Conservation (phyloP, 2,329 filamentous ascomycete genomes). For the Cytospora piceicola region DNA sequence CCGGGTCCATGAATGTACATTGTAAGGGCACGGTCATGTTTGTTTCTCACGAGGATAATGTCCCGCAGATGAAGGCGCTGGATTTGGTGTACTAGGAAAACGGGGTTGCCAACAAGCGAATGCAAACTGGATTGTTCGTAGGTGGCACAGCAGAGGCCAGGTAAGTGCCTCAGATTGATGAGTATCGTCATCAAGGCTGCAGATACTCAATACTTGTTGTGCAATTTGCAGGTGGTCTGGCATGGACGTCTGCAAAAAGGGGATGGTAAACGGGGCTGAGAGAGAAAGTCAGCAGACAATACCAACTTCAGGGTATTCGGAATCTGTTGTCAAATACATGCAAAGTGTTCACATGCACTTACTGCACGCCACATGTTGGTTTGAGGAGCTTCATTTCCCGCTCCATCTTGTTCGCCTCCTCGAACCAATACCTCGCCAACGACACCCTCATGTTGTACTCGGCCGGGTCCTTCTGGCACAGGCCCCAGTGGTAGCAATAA, state of each 20-base stretch:
- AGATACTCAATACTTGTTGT: background rate
- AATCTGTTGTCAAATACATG: background rate
- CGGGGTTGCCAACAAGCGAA: slow-evolving; percentile 30
- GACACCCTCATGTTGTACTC: background rate
- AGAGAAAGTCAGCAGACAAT: background rate
- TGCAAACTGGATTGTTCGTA: slow-evolving; percentile 4
- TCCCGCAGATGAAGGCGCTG: slow-evolving; percentile 50
- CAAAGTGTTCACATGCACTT: background rate
- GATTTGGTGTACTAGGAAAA: slow-evolving; percentile 53
- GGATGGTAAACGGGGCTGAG: background rate
- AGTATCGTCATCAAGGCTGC: background rate
- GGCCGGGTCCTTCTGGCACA: background rate
- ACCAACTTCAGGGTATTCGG: no score
- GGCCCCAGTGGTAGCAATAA: background rate
- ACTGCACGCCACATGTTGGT: background rate
- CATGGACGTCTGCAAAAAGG: no score
- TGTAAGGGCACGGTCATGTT: slow-evolving; percentile 43
- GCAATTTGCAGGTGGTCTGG: background rate
- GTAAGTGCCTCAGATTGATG: background rate
- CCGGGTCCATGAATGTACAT: slow-evolving; percentile 45
- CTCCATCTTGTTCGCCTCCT: background rate
- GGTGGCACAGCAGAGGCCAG: background rate
- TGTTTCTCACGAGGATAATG: slow-evolving; percentile 47
- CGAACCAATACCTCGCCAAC: background rate
- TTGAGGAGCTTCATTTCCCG: background rate